A percentile compares a stretch with the other conserved stretches of the same genome.
Evolutionary conservation across 2,329 filamentous ascomycete genomes (phyloP).

Genomic region (Ploettnerulaceae sp.): DNA sequence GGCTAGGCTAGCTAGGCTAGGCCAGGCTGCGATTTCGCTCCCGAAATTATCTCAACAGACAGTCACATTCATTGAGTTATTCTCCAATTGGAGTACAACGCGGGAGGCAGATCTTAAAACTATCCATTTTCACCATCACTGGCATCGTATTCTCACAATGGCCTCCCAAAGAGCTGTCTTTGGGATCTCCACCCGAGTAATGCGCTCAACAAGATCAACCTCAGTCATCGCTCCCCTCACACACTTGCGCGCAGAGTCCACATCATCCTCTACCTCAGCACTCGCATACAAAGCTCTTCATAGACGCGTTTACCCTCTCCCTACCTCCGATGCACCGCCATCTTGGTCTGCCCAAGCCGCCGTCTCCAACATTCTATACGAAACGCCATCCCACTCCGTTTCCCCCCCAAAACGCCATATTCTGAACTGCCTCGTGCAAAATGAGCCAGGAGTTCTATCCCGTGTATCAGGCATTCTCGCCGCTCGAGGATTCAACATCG

Average conservation of each 20-base stretch:
- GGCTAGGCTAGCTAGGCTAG: too few relatives aligned
- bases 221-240: slow-evolving; percentile 21
- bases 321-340: slow-evolving; percentile 69
- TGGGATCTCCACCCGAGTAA: slow-evolving; percentile 25
- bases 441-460: slow-evolving; percentile 95
- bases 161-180: slow-evolving; percentile 32
- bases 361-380: slow-evolving; percentile 97
- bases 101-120: not conserved
- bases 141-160: slow-evolving; percentile 22
- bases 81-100: not conserved
- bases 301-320: slow-evolving; percentile 78
- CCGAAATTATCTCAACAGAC: not conserved
- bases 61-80: not conserved
- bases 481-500: slow-evolving; percentile 97
- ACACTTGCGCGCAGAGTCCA: slow-evolving; percentile 39
- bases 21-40: slow-evolving; percentile 1
- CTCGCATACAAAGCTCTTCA: slow-evolving; percentile 97
- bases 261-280: slow-evolving; percentile 76
- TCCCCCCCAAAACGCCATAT: slow-evolving; percentile 90
- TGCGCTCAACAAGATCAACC: slow-evolving; percentile 19
- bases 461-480: slow-evolving; percentile 95
- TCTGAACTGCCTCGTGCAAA: slow-evolving; percentile 97
- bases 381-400: slow-evolving; percentile 80
- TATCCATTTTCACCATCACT: not conserved
- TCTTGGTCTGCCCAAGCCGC: slow-evolving; percentile 89